phyloP scores from a whole-genome alignment of 768 basidiomycete species.

The Pulveroboletus frians region DNA sequence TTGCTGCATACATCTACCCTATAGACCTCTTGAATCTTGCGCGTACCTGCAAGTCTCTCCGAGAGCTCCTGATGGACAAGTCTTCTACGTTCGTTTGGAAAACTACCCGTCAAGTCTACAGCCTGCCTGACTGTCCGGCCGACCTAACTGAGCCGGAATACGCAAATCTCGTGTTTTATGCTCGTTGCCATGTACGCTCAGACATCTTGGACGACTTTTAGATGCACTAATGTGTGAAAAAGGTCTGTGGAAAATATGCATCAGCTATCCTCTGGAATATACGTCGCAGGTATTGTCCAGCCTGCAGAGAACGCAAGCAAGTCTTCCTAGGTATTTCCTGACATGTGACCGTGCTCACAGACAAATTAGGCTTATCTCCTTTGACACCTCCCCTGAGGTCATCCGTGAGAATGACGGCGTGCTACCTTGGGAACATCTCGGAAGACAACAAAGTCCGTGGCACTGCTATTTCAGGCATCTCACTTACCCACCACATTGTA shows the following conservation, averaged over 20 bases:
- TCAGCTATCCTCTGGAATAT: constrained; percentile 6
- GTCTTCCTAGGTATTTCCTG: background rate
- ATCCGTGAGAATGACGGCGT: background rate
- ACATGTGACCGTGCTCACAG: background rate
- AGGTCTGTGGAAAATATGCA: constrained; percentile 9
- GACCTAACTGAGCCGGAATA: constrained; percentile 45
- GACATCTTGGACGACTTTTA: background rate
- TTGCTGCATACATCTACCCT: constrained; percentile 37
- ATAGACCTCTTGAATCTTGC: constrained; percentile 29
- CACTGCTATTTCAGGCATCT: background rate
- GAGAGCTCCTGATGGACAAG: constrained; percentile 31
- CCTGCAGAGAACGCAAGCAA: constrained; percentile 2
- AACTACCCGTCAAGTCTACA: constrained; percentile 21
- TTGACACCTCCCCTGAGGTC: background rate
- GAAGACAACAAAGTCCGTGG: background rate
- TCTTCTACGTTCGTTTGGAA: constrained; percentile 26
- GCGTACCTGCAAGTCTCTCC: constrained; percentile 35
- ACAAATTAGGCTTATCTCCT: background rate
- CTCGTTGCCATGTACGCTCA: constrained; percentile 20
- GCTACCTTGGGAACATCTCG: background rate
- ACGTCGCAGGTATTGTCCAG: constrained; percentile 10
- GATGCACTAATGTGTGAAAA: background rate
- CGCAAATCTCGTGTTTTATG: constrained; percentile 36
- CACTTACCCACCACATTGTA: background rate
- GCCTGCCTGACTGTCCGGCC: constrained; percentile 38